Evolutionary conservation across 1,284 basidiomycete genomes (phyloP).

Genomic region (Cutaneotrichosporon daszewskae): DNA sequence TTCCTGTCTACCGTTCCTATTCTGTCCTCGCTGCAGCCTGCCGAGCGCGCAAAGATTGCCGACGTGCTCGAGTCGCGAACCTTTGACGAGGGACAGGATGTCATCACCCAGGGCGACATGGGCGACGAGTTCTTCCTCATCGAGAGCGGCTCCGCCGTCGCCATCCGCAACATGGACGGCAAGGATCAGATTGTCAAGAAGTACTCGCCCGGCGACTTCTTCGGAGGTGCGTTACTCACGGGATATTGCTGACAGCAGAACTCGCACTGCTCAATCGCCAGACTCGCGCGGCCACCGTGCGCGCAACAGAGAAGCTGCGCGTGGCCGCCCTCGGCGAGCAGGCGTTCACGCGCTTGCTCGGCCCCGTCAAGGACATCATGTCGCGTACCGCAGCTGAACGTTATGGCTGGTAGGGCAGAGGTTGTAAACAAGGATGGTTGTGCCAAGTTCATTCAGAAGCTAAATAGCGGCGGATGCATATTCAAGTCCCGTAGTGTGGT

Average conservation of each 20-base stretch:
- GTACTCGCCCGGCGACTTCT: slow-evolving; percentile 89
- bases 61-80: slow-evolving; percentile 84
- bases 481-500: too few species aligned
- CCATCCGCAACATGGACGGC: slow-evolving; percentile 68
- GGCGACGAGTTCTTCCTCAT: slow-evolving; percentile 97
- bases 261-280: slow-evolving; percentile 75
- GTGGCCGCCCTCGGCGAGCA: slow-evolving; percentile 90
- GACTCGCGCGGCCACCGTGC: slow-evolving; percentile 88
- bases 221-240: slow-evolving; percentile 67
- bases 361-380: slow-evolving; percentile 58
- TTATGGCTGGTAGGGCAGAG: slow-evolving; percentile 32
- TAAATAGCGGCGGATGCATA: too few species aligned
- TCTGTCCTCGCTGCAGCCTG: slow-evolving; percentile 73
- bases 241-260: slow-evolving; percentile 52
- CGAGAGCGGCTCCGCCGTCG: slow-evolving; percentile 84
- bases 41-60: slow-evolving; percentile 92
- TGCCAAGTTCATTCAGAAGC: neutral
- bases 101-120: slow-evolving; percentile 86
- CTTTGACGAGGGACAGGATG: slow-evolving; percentile 74
- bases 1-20: slow-evolving; percentile 90
- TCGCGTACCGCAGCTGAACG: slow-evolving; percentile 46
- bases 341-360: slow-evolving; percentile 89
- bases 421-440: neutral
- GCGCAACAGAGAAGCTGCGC: slow-evolving; percentile 71
- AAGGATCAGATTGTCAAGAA: slow-evolving; percentile 66